These are phyloP conservation scores for Penicillium parvum DNA, from an alignment of 495 filamentous ascomycete species.

Conservation along the genomic window DNA sequence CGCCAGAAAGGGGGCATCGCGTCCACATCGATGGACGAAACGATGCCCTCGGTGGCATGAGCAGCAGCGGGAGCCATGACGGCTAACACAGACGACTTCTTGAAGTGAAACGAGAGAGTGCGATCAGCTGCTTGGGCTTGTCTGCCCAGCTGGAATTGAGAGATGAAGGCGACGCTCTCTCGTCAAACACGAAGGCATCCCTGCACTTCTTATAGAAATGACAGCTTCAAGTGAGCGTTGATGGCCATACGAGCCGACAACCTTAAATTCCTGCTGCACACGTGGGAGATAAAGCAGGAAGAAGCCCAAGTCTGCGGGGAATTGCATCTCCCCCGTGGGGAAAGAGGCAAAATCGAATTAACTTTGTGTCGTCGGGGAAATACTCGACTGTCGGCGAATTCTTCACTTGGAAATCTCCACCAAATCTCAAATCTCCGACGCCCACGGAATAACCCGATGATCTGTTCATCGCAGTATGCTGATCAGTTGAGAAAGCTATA, in stretches of 20 bases:
- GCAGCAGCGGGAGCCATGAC: conserved; percentile 22
- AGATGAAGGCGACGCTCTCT: not conserved
- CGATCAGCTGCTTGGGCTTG: no score
- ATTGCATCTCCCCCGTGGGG: conserved; percentile 4
- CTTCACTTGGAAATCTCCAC: not conserved
- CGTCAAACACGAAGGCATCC: not conserved
- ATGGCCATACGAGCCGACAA: not conserved
- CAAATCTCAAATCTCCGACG: conserved; percentile 1
- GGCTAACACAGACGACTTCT: not conserved
- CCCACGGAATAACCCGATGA: no score
- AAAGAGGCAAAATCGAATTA: conserved; percentile 3
- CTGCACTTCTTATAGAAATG: conserved; percentile 13
- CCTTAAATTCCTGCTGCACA: not conserved
- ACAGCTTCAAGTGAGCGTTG: not conserved
- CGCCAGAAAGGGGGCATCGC: conserved; percentile 25
- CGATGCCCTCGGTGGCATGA: conserved; percentile 18
- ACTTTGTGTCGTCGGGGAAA: conserved; percentile 5
- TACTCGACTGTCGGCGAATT: not conserved
- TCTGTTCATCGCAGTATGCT: not conserved
- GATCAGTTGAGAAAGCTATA: not conserved
- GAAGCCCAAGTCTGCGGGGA: conserved; percentile 1
- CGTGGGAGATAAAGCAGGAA: not conserved
- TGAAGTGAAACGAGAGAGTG: no score
- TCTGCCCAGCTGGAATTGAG: not conserved
- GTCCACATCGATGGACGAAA: conserved; percentile 25